These are phyloP conservation scores for Castanopsis chinensis DNA, from an alignment of 306 rosid species.

Conservation along the genomic window DNA sequence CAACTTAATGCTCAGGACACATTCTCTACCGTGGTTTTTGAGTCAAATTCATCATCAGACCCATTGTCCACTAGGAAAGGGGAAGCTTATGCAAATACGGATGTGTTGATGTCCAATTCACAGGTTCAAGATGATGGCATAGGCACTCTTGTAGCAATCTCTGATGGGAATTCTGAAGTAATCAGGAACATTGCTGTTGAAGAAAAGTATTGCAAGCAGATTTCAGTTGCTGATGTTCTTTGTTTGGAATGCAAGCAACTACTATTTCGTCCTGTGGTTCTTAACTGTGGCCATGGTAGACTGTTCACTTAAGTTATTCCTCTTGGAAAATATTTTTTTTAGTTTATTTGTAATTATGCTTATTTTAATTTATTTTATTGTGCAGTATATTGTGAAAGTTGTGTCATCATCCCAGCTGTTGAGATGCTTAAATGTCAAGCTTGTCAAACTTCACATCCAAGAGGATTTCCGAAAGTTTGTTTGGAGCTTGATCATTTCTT, in stretches of 20 bases:
- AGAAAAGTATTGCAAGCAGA: conserved; percentile 21
- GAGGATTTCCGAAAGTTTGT: conserved; percentile 70
- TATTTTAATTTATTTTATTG: conserved; percentile 12
- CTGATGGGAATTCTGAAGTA: conserved; percentile 25
- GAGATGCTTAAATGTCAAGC: conserved; percentile 63
- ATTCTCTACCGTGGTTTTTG: conserved; percentile 10
- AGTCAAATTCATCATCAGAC: conserved; percentile 5
- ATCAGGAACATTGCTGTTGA: conserved; percentile 21
- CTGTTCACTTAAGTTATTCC: conserved; percentile 16
- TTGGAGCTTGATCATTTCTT: conserved; percentile 58
- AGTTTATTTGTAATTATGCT: conserved; percentile 12
- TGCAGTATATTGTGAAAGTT: conserved; percentile 69
- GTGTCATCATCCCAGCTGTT: conserved; percentile 39
- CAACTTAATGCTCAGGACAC: conserved; percentile 44
- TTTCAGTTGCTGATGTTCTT: conserved; percentile 58
- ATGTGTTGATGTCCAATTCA: neutral
- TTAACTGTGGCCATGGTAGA: conserved; percentile 90
- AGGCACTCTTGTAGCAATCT: conserved; percentile 2
- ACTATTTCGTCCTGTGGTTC: conserved; percentile 69
- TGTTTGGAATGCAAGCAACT: conserved; percentile 71
- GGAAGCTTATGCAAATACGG: conserved; percentile 25
- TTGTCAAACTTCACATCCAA: conserved; percentile 72
- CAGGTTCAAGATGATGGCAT: neutral
- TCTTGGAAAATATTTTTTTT: conserved; percentile 7
- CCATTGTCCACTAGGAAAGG: neutral